Evolutionary conservation across 768 basidiomycete genomes (phyloP).

Genomic region (Albatrellus ellisii): DNA sequence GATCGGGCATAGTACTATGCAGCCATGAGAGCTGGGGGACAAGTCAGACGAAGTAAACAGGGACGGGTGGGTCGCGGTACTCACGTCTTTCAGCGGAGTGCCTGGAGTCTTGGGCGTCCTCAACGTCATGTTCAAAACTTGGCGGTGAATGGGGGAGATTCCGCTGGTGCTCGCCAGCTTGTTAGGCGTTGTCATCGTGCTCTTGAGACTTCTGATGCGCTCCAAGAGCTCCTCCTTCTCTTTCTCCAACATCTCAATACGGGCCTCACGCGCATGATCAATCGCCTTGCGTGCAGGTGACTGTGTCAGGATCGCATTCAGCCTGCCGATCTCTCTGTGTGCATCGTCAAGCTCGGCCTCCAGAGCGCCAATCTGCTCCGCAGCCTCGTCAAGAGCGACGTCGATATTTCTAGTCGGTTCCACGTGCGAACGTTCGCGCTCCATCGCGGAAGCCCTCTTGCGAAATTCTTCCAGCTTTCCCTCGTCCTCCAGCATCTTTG

Average conservation of each 20-base stretch:
- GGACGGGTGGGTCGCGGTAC: conserved; percentile 16
- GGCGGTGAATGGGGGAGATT: conserved; percentile 70
- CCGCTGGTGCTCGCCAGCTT: conserved; percentile 38
- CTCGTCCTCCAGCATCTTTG: conserved; percentile 53
- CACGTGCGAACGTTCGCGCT: conserved; percentile 30
- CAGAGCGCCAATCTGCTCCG: conserved; percentile 43
- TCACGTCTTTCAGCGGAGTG: conserved; percentile 62
- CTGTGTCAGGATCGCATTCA: conserved; percentile 53
- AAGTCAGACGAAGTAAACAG: conserved; percentile 8
- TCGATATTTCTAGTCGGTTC: conserved; percentile 16
- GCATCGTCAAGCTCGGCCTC: conserved; percentile 72
- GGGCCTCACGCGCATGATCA: conserved; percentile 61
- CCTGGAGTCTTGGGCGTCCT: conserved; percentile 69
- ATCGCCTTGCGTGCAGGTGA: conserved; percentile 70
- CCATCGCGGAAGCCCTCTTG: conserved; percentile 41
- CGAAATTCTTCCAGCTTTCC: conserved; percentile 37
- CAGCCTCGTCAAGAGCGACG: conserved; percentile 24
- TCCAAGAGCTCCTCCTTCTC: conserved; percentile 69
- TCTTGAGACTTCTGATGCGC: conserved; percentile 46
- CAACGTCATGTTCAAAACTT: conserved; percentile 53
- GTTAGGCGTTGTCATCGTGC: conserved; percentile 42
- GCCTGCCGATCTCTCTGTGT: conserved; percentile 57
- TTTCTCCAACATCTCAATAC: conserved; percentile 62
- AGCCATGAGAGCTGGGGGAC: conserved; percentile 57
- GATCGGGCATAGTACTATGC: conserved; percentile 45